These are phyloP conservation scores for Ogataea zsoltii DNA, from an alignment of 805 yeast species.

Conservation along the genomic window DNA sequence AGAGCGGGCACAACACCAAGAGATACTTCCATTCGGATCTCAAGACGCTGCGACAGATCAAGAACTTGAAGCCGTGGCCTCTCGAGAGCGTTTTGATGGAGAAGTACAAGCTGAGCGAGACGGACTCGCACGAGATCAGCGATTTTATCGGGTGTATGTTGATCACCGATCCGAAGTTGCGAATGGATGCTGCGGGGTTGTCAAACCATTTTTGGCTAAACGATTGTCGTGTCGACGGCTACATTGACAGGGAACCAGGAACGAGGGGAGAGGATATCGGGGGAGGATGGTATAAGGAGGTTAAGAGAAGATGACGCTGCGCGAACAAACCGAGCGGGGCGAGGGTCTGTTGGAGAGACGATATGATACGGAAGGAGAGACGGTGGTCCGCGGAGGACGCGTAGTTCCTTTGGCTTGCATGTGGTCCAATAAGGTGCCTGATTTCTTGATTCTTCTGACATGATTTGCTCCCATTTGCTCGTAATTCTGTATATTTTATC, in stretches of 20 bases:
- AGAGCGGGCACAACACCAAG: constrained; percentile 57
- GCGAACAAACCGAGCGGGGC: neutral
- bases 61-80: constrained; percentile 87
- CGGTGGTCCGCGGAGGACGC: too few relatives aligned
- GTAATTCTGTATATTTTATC: neutral
- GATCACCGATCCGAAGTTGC: constrained; percentile 66
- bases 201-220: constrained; percentile 82
- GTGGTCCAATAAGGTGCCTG: too few relatives aligned
- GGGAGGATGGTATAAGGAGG: constrained; percentile 85
- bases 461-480: too few relatives aligned
- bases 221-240: constrained; percentile 76
- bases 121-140: constrained; percentile 70
- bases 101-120: constrained; percentile 72
- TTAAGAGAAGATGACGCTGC: constrained; percentile 26
- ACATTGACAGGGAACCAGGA: constrained; percentile 75
- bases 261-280: constrained; percentile 81
- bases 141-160: constrained; percentile 87
- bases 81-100: constrained; percentile 77
- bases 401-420: too few relatives aligned
- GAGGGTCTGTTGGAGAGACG: too few relatives aligned
- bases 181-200: constrained; percentile 97
- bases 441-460: too few relatives aligned
- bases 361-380: too few relatives aligned
- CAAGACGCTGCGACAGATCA: constrained; percentile 65
- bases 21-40: constrained; percentile 36